Conservation (phyloP, 208 protist species). For the Leishmania braziliensis region DNA sequence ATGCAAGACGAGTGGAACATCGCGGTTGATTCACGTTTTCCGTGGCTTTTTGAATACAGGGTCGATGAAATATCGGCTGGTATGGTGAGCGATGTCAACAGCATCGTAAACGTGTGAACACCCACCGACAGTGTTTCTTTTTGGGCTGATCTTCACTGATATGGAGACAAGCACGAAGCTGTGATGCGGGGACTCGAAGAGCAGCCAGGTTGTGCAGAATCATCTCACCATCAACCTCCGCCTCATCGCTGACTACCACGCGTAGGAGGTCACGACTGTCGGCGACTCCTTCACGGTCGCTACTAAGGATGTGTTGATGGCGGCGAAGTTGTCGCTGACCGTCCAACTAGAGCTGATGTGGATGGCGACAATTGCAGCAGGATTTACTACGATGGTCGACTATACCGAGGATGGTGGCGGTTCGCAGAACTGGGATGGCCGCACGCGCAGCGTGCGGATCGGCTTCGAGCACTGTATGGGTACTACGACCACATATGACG, state of each 20-base stretch:
- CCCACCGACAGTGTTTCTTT: constrained; percentile 48
- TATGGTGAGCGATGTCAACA: constrained; percentile 50
- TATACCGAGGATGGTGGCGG: constrained; percentile 55
- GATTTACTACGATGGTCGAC: constrained; percentile 64
- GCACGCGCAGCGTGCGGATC: constrained; percentile 64
- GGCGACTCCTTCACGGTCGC: constrained; percentile 90
- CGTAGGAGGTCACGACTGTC: constrained; percentile 85
- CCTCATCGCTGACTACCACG: constrained; percentile 64
- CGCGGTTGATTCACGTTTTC: constrained; percentile 64
- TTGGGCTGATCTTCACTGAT: constrained; percentile 80
- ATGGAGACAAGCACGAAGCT: constrained; percentile 81
- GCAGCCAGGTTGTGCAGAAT: constrained; percentile 63
- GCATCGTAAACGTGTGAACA: constrained; percentile 42
- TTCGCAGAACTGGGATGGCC: constrained; percentile 36
- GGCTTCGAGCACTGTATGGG: constrained; percentile 80
- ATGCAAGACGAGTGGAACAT: constrained; percentile 74
- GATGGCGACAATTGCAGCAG: constrained; percentile 51
- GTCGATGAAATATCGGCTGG: constrained; percentile 50
- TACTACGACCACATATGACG: constrained; percentile 64
- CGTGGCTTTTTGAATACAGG: constrained; percentile 53
- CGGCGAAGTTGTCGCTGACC: constrained; percentile 65
- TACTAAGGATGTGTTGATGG: constrained; percentile 57
- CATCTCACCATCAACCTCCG: constrained; percentile 71
- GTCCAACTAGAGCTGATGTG: constrained; percentile 83
- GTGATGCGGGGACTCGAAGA: constrained; percentile 73